phyloP scores from a whole-genome alignment of 257 asterid species.

The Verbascum thapsus region DNA sequence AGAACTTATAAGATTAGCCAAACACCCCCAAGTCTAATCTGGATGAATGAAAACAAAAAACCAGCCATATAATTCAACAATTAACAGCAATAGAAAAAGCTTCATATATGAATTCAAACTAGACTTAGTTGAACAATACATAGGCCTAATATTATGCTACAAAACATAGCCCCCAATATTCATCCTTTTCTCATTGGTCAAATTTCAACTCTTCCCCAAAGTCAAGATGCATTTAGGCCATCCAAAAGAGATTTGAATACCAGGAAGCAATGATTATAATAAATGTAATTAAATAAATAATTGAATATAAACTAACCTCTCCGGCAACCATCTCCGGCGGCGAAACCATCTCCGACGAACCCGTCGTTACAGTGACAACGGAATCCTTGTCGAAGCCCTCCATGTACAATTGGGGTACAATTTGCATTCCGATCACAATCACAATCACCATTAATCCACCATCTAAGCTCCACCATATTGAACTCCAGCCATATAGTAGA shows the following conservation, averaged over 20 bases:
- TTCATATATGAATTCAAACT: too few species aligned
- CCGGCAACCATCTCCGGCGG: constrained; percentile 43
- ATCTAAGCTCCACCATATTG: constrained; percentile 47
- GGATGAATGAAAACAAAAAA: not conserved
- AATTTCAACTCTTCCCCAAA: not conserved
- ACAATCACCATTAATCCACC: constrained; percentile 63
- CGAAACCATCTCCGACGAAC: constrained; percentile 59
- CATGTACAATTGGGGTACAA: constrained; percentile 26
- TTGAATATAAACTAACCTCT: constrained; percentile 40
- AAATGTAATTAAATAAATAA: too few species aligned
- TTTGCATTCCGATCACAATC: constrained; percentile 38
- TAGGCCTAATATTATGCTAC: too few species aligned
- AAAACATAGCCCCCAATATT: too few species aligned
- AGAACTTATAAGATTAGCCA: too few species aligned
- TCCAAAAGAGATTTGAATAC: too few species aligned
- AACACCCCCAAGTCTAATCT: too few species aligned
- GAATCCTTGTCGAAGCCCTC: constrained; percentile 28
- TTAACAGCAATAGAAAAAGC: not conserved
- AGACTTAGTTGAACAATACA: too few species aligned
- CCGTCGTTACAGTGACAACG: constrained; percentile 59
- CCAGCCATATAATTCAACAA: constrained; percentile 4
- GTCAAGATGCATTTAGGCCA: constrained; percentile 17
- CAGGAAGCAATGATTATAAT: too few species aligned
- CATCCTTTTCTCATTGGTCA: constrained; percentile 8
- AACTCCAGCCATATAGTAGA: constrained; percentile 41